These are phyloP conservation scores for Chytridium lagenaria DNA, from an alignment of 371 early-diverging fungal species.

Conservation along the genomic window DNA sequence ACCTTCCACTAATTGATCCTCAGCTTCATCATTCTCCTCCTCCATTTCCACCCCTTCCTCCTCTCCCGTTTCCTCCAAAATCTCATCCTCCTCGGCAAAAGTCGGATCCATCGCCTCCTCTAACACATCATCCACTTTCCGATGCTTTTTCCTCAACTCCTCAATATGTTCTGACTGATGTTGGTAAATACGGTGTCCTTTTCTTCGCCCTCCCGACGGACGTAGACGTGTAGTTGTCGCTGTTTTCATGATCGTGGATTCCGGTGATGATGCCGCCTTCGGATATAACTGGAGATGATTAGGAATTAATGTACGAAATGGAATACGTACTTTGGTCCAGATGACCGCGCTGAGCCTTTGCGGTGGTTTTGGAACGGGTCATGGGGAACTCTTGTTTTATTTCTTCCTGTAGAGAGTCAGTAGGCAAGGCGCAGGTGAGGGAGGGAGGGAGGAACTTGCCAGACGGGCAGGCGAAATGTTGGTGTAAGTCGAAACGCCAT, in stretches of 20 bases:
- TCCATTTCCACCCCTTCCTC: no score
- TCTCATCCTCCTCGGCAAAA: background rate
- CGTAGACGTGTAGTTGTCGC: conserved; percentile 9
- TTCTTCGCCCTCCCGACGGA: background rate
- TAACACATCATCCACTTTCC: background rate
- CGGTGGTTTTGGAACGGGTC: background rate
- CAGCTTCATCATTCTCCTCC: background rate
- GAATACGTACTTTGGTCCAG: background rate
- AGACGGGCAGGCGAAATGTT: background rate
- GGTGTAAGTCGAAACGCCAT: background rate
- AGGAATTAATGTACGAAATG: background rate
- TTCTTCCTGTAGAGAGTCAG: background rate
- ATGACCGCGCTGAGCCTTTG: background rate
- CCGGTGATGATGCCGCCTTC: background rate
- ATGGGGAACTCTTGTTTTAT: background rate
- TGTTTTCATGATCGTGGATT: background rate
- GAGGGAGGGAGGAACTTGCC: background rate
- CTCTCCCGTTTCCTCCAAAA: no score
- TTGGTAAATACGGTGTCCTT: background rate
- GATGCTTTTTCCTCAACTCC: background rate
- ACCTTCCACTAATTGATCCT: background rate
- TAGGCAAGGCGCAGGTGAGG: no score
- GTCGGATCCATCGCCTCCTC: background rate
- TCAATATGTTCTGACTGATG: background rate
- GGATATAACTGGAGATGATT: background rate